A percentile compares a stretch with the other conserved stretches of the same genome.
phyloP scores from a whole-genome alignment of 805 yeast genomes.

The Lachancea quebecensis region DNA sequence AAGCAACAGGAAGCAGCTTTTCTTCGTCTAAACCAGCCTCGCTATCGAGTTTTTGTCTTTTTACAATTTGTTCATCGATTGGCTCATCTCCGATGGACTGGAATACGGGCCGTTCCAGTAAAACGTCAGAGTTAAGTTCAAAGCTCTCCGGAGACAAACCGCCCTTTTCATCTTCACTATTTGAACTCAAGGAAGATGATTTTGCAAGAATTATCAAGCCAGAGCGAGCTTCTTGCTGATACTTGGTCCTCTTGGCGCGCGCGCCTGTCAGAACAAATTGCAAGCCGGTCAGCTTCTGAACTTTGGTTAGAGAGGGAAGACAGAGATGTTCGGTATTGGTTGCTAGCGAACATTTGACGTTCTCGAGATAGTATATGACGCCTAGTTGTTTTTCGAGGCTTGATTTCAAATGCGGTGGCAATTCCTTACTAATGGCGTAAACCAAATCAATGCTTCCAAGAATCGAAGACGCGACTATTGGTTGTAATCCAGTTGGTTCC shows the following conservation, averaged over 20 bases:
- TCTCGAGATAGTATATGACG: slow-evolving; percentile 54
- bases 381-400: slow-evolving; percentile 35
- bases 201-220: slow-evolving; percentile 73
- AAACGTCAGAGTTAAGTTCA: slow-evolving; percentile 64
- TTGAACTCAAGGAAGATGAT: slow-evolving; percentile 20
- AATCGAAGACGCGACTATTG: slow-evolving; percentile 32
- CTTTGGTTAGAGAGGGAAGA: slow-evolving; percentile 47
- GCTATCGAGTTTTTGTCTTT: slow-evolving; percentile 35
- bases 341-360: slow-evolving; percentile 55
- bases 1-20: slow-evolving; percentile 55
- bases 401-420: slow-evolving; percentile 25
- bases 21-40: slow-evolving; percentile 34
- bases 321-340: slow-evolving; percentile 59
- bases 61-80: slow-evolving; percentile 35
- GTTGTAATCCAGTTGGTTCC: slow-evolving; percentile 49
- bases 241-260: slow-evolving; percentile 80
- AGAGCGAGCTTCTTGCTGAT: slow-evolving; percentile 64
- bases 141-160: slow-evolving; percentile 44
- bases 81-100: slow-evolving; percentile 51
- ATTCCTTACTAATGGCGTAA: slow-evolving; percentile 19
- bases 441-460: slow-evolving; percentile 25
- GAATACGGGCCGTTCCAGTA: slow-evolving; percentile 68
- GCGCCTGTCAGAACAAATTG: slow-evolving; percentile 75
- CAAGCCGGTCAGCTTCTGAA: slow-evolving; percentile 52
- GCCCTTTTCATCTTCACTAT: slow-evolving; percentile 7